Percentiles rank a stretch among this genome's conserved stretches.
These are phyloP conservation scores for Calycina herbarum DNA, from an alignment of 2,329 filamentous ascomycete genomes.

Conservation along the genomic window DNA sequence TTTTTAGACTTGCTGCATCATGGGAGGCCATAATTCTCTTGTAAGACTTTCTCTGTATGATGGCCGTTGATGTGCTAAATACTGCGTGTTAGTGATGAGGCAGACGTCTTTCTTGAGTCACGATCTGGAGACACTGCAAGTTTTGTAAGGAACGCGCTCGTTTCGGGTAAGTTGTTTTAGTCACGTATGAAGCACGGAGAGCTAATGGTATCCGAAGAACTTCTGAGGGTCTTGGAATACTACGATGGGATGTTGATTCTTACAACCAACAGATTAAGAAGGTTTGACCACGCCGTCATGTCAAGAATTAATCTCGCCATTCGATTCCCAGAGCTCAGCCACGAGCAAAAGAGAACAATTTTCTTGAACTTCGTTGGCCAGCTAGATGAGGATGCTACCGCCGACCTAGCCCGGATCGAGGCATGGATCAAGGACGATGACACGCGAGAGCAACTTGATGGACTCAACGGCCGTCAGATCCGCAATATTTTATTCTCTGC, in stretches of 20 bases:
- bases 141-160: conserved; percentile 41
- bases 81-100: background rate
- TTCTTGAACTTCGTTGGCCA: background rate
- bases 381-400: background rate
- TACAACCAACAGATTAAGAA: background rate
- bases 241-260: background rate
- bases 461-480: background rate
- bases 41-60: too few species aligned
- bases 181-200: too few species aligned
- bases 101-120: background rate
- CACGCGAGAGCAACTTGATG: background rate
- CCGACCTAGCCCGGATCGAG: background rate
- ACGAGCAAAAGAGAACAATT: background rate
- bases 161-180: conserved; percentile 17
- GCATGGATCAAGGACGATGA: background rate
- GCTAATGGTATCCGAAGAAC: background rate
- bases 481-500: background rate
- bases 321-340: background rate
- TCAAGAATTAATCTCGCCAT: background rate
- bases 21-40: background rate
- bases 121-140: conserved; percentile 25
- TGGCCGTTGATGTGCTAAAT: too few species aligned
- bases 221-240: background rate
- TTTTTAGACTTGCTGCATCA: background rate
- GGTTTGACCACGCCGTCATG: background rate